phyloP scores from a whole-genome alignment of 2,329 filamentous ascomycete genomes.

The Fusarium torreyae region DNA sequence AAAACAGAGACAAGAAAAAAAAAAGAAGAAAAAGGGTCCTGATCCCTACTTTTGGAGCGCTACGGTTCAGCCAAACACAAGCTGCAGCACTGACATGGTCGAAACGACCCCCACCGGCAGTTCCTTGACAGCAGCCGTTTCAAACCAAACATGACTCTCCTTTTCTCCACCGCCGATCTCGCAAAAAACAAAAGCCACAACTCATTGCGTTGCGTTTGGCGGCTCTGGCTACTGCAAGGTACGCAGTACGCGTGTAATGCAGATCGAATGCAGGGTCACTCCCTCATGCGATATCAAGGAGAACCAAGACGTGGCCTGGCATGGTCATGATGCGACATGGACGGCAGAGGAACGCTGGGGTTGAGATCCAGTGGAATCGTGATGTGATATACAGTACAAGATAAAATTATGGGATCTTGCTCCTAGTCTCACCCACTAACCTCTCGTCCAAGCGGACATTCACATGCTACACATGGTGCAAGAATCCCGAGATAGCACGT shows the following conservation, averaged over 20 bases:
- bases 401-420: conserved; percentile 15
- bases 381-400: not conserved
- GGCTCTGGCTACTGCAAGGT: conserved; percentile 18
- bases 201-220: not conserved
- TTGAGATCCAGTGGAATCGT: conserved; percentile 21
- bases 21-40: not conserved
- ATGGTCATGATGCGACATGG: not conserved
- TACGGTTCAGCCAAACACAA: conserved; percentile 21
- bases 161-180: conserved; percentile 31
- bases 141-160: conserved; percentile 16
- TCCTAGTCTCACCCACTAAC: not conserved
- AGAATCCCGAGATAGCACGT: not conserved
- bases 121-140: conserved; percentile 34
- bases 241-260: conserved; percentile 5
- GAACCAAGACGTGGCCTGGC: conserved; percentile 19
- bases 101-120: conserved; percentile 11
- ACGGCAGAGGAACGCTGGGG: conserved; percentile 10
- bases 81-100: conserved; percentile 6
- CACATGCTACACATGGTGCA: conserved; percentile 6
- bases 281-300: conserved; percentile 10
- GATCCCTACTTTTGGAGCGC: conserved; percentile 2
- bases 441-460: not conserved
- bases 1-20: conserved; percentile 1
- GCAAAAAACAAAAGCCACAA: not conserved
- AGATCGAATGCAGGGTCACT: conserved; percentile 19